These are phyloP conservation scores for Symbiodinium pilosum DNA, from an alignment of 73 alveolate species.

Conservation along the genomic window DNA sequence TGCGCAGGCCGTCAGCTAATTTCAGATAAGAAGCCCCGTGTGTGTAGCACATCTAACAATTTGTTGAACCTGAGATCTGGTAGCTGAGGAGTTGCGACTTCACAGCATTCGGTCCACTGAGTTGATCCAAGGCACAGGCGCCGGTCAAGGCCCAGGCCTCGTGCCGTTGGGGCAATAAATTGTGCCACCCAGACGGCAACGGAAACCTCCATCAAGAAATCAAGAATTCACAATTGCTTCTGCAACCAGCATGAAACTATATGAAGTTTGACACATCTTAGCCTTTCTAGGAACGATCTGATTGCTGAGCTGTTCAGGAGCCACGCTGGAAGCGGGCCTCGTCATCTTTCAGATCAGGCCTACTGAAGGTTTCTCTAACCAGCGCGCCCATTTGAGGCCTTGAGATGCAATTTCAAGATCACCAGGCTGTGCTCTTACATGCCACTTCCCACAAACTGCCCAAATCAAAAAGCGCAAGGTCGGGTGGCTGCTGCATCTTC, in stretches of 20 bases:
- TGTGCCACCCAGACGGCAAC: constrained; percentile 92
- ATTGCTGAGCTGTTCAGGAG: background rate
- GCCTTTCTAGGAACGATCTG: background rate
- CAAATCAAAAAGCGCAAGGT: too few relatives aligned
- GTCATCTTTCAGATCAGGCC: constrained; percentile 12
- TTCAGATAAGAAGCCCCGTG: background rate
- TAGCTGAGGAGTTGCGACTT: background rate
- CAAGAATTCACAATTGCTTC: background rate
- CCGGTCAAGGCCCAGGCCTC: constrained; percentile 69
- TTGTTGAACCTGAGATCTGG: constrained; percentile 27
- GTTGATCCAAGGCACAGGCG: constrained; percentile 40
- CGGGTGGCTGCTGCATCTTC: constrained; percentile 1
- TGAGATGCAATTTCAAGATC: background rate
- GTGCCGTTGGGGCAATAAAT: constrained; percentile 53
- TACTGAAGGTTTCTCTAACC: constrained; percentile 52
- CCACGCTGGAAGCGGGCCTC: constrained; percentile 43
- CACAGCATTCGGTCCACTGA: too few relatives aligned
- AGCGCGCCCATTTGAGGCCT: constrained; percentile 85
- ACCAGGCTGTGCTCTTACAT: too few relatives aligned
- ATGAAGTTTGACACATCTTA: background rate
- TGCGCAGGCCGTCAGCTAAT: background rate
- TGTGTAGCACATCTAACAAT: constrained; percentile 46
- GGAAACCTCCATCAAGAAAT: constrained; percentile 5
- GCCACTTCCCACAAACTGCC: too few relatives aligned
- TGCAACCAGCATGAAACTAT: background rate